These are phyloP conservation scores for Jacaranda copaia DNA, from an alignment of 257 asterid genomes.

Conservation along the genomic window DNA sequence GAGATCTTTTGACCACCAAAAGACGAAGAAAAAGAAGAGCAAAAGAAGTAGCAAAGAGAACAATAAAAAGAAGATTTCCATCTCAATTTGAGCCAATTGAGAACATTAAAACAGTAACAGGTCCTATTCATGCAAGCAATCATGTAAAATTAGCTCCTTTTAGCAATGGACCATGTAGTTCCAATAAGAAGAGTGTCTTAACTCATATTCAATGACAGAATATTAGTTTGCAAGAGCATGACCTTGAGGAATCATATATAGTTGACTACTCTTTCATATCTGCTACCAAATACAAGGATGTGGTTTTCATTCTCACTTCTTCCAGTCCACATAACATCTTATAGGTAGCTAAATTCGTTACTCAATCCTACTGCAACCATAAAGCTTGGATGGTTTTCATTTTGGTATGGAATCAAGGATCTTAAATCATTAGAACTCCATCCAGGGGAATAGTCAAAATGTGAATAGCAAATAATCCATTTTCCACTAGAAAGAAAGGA, in stretches of 20 bases:
- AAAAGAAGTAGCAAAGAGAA: constrained; percentile 17
- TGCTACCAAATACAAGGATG: constrained; percentile 10
- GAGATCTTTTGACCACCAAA: constrained; percentile 17
- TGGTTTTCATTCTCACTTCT: constrained; percentile 6
- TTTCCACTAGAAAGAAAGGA: constrained; percentile 10
- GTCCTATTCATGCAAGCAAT: not conserved
- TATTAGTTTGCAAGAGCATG: not conserved
- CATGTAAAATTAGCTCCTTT: not conserved
- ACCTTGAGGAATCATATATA: not conserved
- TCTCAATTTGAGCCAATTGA: not conserved
- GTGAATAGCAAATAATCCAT: constrained; percentile 4
- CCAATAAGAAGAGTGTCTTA: not conserved
- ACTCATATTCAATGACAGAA: not conserved
- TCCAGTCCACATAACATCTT: constrained; percentile 5
- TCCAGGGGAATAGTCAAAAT: not conserved
- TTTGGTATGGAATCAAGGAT: constrained; percentile 5
- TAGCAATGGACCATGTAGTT: not conserved
- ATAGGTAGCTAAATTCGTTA: constrained; percentile 10
- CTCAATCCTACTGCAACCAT: constrained; percentile 11
- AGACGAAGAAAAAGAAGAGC: constrained; percentile 5
- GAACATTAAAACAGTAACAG: not conserved
- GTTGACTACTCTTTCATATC: not conserved
- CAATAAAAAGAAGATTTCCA: constrained; percentile 12
- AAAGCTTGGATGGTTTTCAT: not conserved
- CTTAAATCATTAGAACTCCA: constrained; percentile 23